A percentile compares a stretch with the other conserved stretches of the same genome.
Evolutionary conservation across 129 eudicot genomes (phyloP).

Genomic region (Tanacetum coccineum): DNA sequence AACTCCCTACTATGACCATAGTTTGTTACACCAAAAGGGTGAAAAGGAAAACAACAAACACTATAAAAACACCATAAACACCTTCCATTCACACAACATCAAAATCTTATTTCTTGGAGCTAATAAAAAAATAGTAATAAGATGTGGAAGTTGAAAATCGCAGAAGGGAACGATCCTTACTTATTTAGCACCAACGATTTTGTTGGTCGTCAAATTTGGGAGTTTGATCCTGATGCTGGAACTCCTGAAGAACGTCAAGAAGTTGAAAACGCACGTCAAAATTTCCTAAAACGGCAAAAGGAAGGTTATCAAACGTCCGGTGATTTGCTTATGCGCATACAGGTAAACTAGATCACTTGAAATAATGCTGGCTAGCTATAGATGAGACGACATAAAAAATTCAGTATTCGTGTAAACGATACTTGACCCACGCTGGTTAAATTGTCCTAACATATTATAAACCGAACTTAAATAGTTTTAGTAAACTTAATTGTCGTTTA

Average conservation of each 20-base stretch:
- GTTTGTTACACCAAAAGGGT: too few relatives aligned
- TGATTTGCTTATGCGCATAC: constrained; percentile 63
- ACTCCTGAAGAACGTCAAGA: constrained; percentile 45
- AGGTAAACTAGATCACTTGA: constrained; percentile 21
- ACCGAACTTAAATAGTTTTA: too few relatives aligned
- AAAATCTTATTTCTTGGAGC: too few relatives aligned
- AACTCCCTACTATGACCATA: too few relatives aligned
- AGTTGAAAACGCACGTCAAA: constrained; percentile 49
- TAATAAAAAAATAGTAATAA: background rate
- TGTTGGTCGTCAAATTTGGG: constrained; percentile 74
- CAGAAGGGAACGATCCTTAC: constrained; percentile 66
- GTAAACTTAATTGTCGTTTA: too few relatives aligned
- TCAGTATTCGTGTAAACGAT: too few relatives aligned
- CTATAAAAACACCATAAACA: too few relatives aligned
- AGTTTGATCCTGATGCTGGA: constrained; percentile 55
- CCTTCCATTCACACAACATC: too few relatives aligned
- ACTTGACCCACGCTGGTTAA: too few relatives aligned
- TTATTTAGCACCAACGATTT: constrained; percentile 75
- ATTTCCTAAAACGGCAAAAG: constrained; percentile 31
- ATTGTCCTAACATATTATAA: too few relatives aligned
- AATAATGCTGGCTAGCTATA: background rate
- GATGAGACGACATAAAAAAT: too few relatives aligned
- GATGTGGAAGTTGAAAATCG: constrained; percentile 78
- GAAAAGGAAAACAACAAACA: too few relatives aligned
- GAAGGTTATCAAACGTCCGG: constrained; percentile 46